Evolutionary conservation across 139 green algal species (phyloP), one percentile per base, ranked within the genome.

Genomic region (Dunaliella sp.): DNA sequence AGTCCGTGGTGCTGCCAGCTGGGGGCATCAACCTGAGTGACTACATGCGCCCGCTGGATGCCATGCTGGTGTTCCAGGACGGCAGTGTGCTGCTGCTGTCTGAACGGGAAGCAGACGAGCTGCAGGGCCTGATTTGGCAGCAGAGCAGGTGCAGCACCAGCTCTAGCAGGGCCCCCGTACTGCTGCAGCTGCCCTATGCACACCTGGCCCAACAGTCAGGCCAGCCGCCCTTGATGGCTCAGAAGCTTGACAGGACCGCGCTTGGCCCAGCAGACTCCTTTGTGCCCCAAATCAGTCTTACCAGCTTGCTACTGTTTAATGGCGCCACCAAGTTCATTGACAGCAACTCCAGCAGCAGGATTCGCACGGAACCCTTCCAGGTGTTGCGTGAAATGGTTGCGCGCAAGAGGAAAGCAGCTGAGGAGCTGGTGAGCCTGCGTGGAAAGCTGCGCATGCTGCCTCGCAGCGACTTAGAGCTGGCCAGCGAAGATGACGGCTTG

Each of bases 31-130:
- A 0, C 36, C 86, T 1, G 83, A 88, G 48, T 31, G 83, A 90
- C 36, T 92, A 93, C 86, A 77, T 93, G 30, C 86, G 91, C 1
- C 80, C 82, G 0, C 73, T 94, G 31, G 87, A 82, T 3, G 36
- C 80, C 25, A 24, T 93, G 81, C 85, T 94, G 78, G 48, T 91
- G 84, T 86, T 92, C 1, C 36, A 81, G 7, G 26, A 24, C 22
- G 36, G 31, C 0, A 79, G 84, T 32, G 82, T 90, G 38, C 65
- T 94, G 82, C 89, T 94, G 88, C 24, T 94, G 38, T 93, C 91
- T 80, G 91, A 94, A 82, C 82, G 90, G 0, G 91, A 94, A 87
- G 84, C 85, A 30, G 91, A 94, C n/a, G 89, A 36, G 36, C 73
- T 94, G 73, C 81, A 89, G 81, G 80, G 0, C 3, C n/a, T 22